Base-by-base conservation (phyloP, 192 early-diverging fungal species). In the Coemansia asiatica region DNA sequence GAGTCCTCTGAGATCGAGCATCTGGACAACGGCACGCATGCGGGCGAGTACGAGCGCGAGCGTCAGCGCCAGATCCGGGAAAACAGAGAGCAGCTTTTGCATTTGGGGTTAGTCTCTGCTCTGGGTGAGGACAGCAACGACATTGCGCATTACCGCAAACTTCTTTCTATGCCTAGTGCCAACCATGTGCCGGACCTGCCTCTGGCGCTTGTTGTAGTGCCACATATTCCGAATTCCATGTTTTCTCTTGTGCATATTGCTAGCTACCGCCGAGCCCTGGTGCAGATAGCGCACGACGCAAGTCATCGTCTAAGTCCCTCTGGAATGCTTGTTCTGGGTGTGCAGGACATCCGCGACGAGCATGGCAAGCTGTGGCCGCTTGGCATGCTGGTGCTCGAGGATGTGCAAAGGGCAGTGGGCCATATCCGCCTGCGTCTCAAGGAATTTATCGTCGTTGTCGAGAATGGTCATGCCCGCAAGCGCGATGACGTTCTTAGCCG, bases 41-140 rank as follows among this genome's bases (percentile, higher is more conserved):
- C 62, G 0, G 79, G 74, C 19, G 63, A 59, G 61, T 85, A 85
- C 61, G 83, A 85, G 69, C 62, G 57, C 0, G 71, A 69, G 35
- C 73, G 83, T 16, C 76, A 74, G 66, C 62, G 74, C 0, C 73
- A 79, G 63, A 82, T 85, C 55, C 72, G 70, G 58, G 49, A 72
- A 31, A 85, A 85, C 61, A 69, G 72, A 35, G 63, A 79, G 38
- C 68, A 75, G 61, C 83, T 85, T 13, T 55, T 85, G 56, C 53
- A 74, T 6, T 71, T 85, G 4, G 93, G 93, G 0, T 71, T 94
- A 10, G 86, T 92, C 10, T 93, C 92, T 6, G 92, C 93, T 28
- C 68, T 95, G 36, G 88, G 90, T 70, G 90, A 93, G 60, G 86
- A 88, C 46, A 87, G 87, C n/a, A 87, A 84, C 27, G 91, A 93